Percentiles rank a stretch among this genome's conserved stretches.
Conservation (phyloP, 2,329 filamentous ascomycete genomes). For the Diaporthe ilicicola region DNA sequence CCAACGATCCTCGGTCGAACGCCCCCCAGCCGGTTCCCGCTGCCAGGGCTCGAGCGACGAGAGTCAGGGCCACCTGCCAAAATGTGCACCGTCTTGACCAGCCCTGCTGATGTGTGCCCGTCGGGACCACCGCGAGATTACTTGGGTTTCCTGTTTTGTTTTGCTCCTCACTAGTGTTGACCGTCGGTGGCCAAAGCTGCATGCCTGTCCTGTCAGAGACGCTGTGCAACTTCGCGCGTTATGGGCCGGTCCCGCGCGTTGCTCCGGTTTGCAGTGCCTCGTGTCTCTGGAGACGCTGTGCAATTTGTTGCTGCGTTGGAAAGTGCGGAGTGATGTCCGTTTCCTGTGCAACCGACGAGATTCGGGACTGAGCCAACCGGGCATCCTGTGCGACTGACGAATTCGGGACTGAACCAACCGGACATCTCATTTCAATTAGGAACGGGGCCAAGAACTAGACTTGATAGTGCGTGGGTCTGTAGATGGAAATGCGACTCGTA, state of each 20-base stretch:
- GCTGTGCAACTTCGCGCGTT: conserved; percentile 21
- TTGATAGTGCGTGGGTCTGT: conserved; percentile 2
- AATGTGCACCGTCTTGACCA: not conserved
- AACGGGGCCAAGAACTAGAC: conserved; percentile 8
- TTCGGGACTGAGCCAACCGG: conserved; percentile 6
- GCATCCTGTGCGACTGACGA: conserved; percentile 1
- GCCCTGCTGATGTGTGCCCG: not conserved
- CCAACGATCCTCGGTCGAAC: conserved; percentile 19
- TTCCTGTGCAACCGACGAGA: not conserved
- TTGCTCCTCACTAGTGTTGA: not conserved
- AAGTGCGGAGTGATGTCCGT: not conserved
- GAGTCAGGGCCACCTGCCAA: conserved; percentile 3
- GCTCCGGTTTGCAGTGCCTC: not conserved
- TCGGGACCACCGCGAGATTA: not conserved
- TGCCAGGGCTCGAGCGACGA: not conserved
- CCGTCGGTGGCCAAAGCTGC: not conserved
- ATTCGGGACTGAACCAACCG: conserved; percentile 5
- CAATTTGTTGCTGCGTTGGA: not conserved
- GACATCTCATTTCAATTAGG: conserved; percentile 11
- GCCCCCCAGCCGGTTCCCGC: conserved; percentile 23
- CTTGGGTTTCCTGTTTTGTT: not conserved
- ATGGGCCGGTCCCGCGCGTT: conserved; percentile 8
- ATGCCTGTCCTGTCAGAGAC: conserved; percentile 11
- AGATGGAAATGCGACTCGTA: not conserved
- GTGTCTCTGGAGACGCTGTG: not conserved